Evolutionary conservation across 2,329 filamentous ascomycete species (phyloP), one percentile per base, ranked within the genome.

Genomic region (Dothideomycetes sp.): DNA sequence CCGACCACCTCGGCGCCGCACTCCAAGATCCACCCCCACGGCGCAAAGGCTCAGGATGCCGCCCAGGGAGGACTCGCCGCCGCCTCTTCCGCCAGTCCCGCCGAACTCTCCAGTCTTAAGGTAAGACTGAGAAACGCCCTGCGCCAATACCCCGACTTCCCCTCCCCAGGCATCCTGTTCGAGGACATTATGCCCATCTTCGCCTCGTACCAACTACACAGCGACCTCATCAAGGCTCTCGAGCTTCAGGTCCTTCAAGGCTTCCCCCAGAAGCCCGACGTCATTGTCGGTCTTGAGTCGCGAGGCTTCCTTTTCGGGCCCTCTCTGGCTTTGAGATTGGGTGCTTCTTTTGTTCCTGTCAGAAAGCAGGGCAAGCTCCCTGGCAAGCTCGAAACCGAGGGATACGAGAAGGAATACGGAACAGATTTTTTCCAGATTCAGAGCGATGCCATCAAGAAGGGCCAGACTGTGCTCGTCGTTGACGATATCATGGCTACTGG

Each of bases 401-500:
- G 74, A 51, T 98, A 86, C 63, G 70, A 87, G 64, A 98, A 98
- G 73, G 91, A 98, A 65, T 98, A 98, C 58, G 91, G 91, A 47
- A 74, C 79, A 63, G 91, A 98, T 62, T 81, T 81, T 59, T 96
- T 98, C 69, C 85, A 96, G 73, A 93, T 98, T 70, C 91, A 98
- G 70, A 69, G 75, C 50, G 87, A 83, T 62, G 81, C 81, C 33
- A 80, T 98, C 55, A 80, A 83, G 66, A 72, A 77, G 37, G 88
- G 88, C 27, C 85, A 94, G 68, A 88, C 81, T 62, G 89, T 94
- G 42, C 69, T 98, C 46, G 75, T 98, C 49, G 87, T 98, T 22
- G 91, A 98, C 63, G 91, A 98, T 61, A 94, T 98, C 57, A 96
- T 98, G 67, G 91, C 91, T 42, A 98, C 91, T 49, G 89, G 89